Evolutionary conservation across 352 stramenopile species (phyloP).

Genomic region (Pythium pectinolyticum): DNA sequence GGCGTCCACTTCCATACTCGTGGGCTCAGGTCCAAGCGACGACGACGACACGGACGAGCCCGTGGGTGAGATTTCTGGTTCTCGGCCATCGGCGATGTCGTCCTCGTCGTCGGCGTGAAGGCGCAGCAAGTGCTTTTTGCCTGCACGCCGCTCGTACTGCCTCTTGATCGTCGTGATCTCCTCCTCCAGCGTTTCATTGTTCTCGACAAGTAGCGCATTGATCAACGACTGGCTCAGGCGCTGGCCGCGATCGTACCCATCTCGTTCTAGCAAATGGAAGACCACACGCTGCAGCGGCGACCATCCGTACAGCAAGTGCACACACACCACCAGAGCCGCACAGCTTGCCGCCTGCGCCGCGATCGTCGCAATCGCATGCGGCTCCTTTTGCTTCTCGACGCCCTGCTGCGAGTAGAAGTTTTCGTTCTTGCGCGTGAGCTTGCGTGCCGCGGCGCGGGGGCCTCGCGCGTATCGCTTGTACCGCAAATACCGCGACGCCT

Average conservation of each 20-base stretch:
- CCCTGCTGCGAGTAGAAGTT: slow-evolving; percentile 81
- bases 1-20: neutral
- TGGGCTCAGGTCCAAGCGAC: neutral
- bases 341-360: slow-evolving; percentile 77
- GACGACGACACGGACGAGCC: slow-evolving; percentile 14
- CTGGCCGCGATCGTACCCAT: slow-evolving; percentile 3
- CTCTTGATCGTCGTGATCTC: slow-evolving; percentile 75
- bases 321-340: slow-evolving; percentile 74
- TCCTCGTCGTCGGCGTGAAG: slow-evolving; percentile 31
- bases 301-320: slow-evolving; percentile 79
- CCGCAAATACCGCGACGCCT: slow-evolving; percentile 78
- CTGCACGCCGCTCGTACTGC: slow-evolving; percentile 71
- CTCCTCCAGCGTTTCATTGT: slow-evolving; percentile 53
- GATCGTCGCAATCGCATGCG: slow-evolving; percentile 67
- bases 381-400: slow-evolving; percentile 55
- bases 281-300: slow-evolving; percentile 63
- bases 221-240: slow-evolving; percentile 41
- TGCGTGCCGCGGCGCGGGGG: slow-evolving; percentile 54
- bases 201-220: slow-evolving; percentile 39
- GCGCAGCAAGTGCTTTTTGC: slow-evolving; percentile 55
- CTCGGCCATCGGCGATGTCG: slow-evolving; percentile 14
- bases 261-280: slow-evolving; percentile 55
- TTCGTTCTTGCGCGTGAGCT: slow-evolving; percentile 60
- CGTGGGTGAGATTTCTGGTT: slow-evolving; percentile 19
- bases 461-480: slow-evolving; percentile 84